These are phyloP conservation scores for Medicago ruthenica DNA, from an alignment of 306 rosid genomes.

Conservation along the genomic window DNA sequence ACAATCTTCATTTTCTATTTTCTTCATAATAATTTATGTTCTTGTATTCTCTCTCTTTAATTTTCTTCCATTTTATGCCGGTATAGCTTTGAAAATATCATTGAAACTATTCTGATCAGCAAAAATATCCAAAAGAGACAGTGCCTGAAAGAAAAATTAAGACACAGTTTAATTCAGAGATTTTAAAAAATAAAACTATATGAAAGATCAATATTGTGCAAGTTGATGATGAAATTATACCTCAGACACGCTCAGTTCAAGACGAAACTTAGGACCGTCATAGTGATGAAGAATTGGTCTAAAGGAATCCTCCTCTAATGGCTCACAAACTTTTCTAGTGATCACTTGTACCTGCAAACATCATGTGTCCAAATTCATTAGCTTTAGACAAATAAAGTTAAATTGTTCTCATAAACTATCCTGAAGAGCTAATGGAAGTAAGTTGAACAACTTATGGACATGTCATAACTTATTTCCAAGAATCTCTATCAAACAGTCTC, in stretches of 20 bases:
- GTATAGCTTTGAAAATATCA: conserved; percentile 49
- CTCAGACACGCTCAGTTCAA: conserved; percentile 81
- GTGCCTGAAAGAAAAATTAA: conserved; percentile 59
- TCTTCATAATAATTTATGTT: conserved; percentile 23
- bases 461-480: neutral
- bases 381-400: neutral
- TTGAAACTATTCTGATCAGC: conserved; percentile 63
- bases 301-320: conserved; percentile 92
- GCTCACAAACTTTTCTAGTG: conserved; percentile 79
- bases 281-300: conserved; percentile 97
- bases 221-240: conserved; percentile 44
- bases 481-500: neutral
- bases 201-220: neutral
- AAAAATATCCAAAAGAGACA: conserved; percentile 85
- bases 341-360: conserved; percentile 70
- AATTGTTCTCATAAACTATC: neutral
- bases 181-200: neutral
- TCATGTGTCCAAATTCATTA: conserved; percentile 11
- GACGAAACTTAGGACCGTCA: conserved; percentile 95
- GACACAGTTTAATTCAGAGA: conserved; percentile 33
- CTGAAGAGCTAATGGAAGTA: neutral
- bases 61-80: conserved; percentile 42
- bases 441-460: neutral
- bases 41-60: conserved; percentile 32
- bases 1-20: conserved; percentile 17